Base-by-base conservation (phyloP, 305 asterid species). In the Rubia tinctorum region DNA sequence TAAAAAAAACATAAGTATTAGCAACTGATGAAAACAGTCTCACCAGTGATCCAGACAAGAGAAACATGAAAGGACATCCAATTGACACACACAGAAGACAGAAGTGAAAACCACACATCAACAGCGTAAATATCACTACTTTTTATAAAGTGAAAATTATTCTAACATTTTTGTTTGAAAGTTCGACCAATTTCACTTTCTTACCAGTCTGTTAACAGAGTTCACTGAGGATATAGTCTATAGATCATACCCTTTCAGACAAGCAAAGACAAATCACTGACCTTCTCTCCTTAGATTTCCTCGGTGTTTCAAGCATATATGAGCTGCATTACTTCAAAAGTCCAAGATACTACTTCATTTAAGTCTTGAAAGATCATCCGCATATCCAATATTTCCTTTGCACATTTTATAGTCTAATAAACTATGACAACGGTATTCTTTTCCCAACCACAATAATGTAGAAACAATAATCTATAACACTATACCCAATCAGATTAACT, bases 321-420 rank as follows among this genome's bases (percentile, higher is more conserved):
- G 39, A 68, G 72, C 59, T 23, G 91, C 78, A 95, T 98, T 27
- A 98, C 91, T 82, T 92, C 99, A 14, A 98, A 92, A 79, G 99
- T 95, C 92, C 71, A 98, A 95, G 76, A 82, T 90, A 53, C 92
- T 98, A 86, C 39, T 3, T 34, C 5, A 34, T 34, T 3, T 3
- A 34, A 3, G 5, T 0, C 5, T 1, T 34, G 39, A 3, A 34
- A 34, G 5, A 3, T 1, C 1, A 30, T 30, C 34, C 34, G 3
- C 55, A 49, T 12, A 13, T 49, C n/a, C 18, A 49, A 49, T 14
- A 49, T 14, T 13, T 14, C 55, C 55, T 12, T 13, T 49, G 55
- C n/a, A 55, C 6, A 30, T n/a, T 14, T 45, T 25, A n/a, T 6
- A 6, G 27, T 27, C 13, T 22, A 25, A 69, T 13, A 27, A 51